Percentiles rank a stretch among this genome's conserved stretches.
phyloP scores from a whole-genome alignment of 2,329 filamentous ascomycete species.

The Aaosphaeria pasadenensis region DNA sequence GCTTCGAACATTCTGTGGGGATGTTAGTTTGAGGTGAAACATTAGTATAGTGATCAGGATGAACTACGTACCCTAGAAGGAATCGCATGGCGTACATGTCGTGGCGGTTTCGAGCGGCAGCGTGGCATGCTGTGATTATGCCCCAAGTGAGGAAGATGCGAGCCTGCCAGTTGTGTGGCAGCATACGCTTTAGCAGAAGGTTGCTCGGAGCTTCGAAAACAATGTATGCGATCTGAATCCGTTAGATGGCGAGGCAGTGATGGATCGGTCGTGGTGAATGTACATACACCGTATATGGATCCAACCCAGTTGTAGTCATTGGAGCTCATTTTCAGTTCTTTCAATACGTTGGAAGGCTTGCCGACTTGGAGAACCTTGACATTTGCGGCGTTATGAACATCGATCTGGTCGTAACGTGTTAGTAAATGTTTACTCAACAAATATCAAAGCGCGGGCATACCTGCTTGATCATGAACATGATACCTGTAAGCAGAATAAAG shows the following conservation, averaged over 20 bases:
- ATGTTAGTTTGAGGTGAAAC: slow-evolving; percentile 18
- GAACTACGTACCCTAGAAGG: slow-evolving; percentile 12
- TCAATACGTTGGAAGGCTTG: slow-evolving; percentile 15
- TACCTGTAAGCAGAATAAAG: slow-evolving; percentile 17
- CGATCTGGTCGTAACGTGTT: slow-evolving; percentile 10
- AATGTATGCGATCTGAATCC: slow-evolving; percentile 16
- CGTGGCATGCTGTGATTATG: slow-evolving; percentile 25
- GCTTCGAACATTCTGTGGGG: slow-evolving; percentile 19
- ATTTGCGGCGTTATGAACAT: slow-evolving; percentile 19
- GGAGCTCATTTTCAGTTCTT: slow-evolving; percentile 16
- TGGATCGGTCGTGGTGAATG: too few relatives aligned
- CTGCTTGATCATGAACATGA: slow-evolving; percentile 24
- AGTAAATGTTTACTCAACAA: not conserved
- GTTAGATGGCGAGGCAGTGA: not conserved
- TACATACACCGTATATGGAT: slow-evolving; percentile 16
- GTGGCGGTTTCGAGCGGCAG: slow-evolving; percentile 21
- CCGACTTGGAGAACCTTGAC: slow-evolving; percentile 21
- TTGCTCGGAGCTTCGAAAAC: slow-evolving; percentile 30
- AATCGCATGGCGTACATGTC: slow-evolving; percentile 22
- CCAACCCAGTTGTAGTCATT: slow-evolving; percentile 24
- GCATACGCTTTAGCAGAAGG: slow-evolving; percentile 35
- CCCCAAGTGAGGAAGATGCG: slow-evolving; percentile 25
- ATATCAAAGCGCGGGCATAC: slow-evolving; percentile 1
- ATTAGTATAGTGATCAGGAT: slow-evolving; percentile 20
- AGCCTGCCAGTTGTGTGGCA: slow-evolving; percentile 36